phyloP scores from a whole-genome alignment of 129 eudicot genomes.

The Tanacetum coccineum region DNA sequence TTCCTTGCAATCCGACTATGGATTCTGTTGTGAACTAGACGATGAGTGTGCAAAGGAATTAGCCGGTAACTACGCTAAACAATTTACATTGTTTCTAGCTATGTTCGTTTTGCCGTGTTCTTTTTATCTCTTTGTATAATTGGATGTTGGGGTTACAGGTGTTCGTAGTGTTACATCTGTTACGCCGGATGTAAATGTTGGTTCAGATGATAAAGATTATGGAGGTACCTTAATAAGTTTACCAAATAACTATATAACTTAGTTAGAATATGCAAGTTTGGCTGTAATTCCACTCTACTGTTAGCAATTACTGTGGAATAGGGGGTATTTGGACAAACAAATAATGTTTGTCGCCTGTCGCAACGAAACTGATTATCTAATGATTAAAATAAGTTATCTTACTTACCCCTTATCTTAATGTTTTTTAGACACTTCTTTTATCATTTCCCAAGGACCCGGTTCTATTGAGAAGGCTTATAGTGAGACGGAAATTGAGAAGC shows the following conservation, averaged over 20 bases:
- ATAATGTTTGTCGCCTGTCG: too few species aligned
- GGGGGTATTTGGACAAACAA: background rate
- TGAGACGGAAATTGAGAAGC: too few species aligned
- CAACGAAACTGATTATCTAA: background rate
- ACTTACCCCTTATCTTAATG: too few species aligned
- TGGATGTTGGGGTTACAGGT: constrained; percentile 39
- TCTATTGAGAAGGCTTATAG: too few species aligned
- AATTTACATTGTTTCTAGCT: background rate
- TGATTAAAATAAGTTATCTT: too few species aligned
- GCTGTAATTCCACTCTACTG: constrained; percentile 1
- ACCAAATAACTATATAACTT: constrained; percentile 2
- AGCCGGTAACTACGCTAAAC: constrained; percentile 38
- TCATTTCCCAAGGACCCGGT: too few species aligned
- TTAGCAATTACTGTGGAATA: background rate
- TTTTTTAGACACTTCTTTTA: too few species aligned
- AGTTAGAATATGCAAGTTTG: background rate
- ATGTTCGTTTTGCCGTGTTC: background rate
- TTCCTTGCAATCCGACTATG: constrained; percentile 60
- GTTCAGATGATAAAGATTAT: constrained; percentile 54
- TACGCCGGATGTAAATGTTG: constrained; percentile 51
- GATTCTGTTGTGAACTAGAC: constrained; percentile 87
- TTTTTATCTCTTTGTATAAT: constrained; percentile 6
- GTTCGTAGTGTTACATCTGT: constrained; percentile 79
- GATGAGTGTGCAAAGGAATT: constrained; percentile 66
- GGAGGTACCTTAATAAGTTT: constrained; percentile 50